phyloP scores from a whole-genome alignment of 257 asterid genomes.

The Misopates orontium region DNA sequence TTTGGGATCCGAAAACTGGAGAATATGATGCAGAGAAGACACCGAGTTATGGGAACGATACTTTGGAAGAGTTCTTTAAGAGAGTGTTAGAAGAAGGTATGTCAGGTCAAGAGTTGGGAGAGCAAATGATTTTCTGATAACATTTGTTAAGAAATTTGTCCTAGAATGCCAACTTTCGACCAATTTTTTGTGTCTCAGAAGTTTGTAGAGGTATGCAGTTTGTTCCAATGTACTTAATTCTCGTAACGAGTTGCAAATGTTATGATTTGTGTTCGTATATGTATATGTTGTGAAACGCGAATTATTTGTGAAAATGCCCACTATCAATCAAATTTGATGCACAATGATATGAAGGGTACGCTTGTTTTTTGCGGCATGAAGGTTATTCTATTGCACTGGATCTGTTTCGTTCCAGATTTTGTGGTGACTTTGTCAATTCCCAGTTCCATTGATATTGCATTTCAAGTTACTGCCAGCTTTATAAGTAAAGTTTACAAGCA shows the following conservation, averaged over 20 bases:
- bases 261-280: slow-evolving; percentile 6
- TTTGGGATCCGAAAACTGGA: slow-evolving; percentile 72
- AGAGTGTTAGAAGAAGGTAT: slow-evolving; percentile 81
- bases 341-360: no score
- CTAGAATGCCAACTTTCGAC: slow-evolving; percentile 7
- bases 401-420: no score
- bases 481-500: no score
- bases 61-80: slow-evolving; percentile 80
- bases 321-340: no score
- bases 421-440: no score
- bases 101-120: slow-evolving; percentile 94
- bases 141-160: not conserved
- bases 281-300: slow-evolving; percentile 19
- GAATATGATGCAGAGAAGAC: slow-evolving; percentile 78
- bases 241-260: slow-evolving; percentile 18
- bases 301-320: not conserved
- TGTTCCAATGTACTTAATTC: slow-evolving; percentile 10
- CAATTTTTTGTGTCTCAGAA: slow-evolving; percentile 8
- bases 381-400: no score
- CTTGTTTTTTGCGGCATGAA: no score
- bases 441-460: no score
- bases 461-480: no score
- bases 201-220: slow-evolving; percentile 22
- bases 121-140: slow-evolving; percentile 68
- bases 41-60: slow-evolving; percentile 86